Conservation (phyloP, 179 eudicot genomes). For the Sideroxylon spinosum region DNA sequence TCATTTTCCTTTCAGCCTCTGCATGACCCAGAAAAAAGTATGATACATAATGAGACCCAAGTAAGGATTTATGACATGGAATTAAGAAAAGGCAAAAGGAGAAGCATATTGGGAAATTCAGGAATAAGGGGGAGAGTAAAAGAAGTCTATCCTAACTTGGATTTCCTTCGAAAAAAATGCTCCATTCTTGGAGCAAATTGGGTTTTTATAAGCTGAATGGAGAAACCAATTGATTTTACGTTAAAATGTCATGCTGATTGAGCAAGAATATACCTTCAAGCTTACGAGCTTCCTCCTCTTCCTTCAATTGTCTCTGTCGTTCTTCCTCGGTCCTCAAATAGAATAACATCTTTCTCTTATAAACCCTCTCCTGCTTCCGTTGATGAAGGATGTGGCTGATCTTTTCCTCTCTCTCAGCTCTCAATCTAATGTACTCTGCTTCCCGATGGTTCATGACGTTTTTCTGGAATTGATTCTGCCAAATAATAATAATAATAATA, state of each 20-base stretch:
- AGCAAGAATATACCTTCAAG: slow-evolving; percentile 51
- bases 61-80: background rate
- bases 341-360: slow-evolving; percentile 60
- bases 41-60: no score
- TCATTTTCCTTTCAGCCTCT: slow-evolving; percentile 79
- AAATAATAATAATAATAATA: background rate
- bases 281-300: slow-evolving; percentile 80
- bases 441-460: slow-evolving; percentile 41
- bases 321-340: slow-evolving; percentile 71
- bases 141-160: background rate
- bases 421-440: slow-evolving; percentile 48
- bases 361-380: slow-evolving; percentile 61
- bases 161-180: background rate
- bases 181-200: background rate
- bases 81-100: background rate
- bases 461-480: slow-evolving; percentile 50
- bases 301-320: slow-evolving; percentile 45
- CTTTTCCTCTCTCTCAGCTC: slow-evolving; percentile 56
- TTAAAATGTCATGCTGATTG: background rate
- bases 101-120: no score
- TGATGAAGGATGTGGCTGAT: slow-evolving; percentile 38
- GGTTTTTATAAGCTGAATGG: background rate
- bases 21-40: slow-evolving; percentile 13
- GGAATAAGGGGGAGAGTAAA: background rate
- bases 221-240: background rate